Percentiles rank a stretch among this genome's conserved stretches.
phyloP scores from a whole-genome alignment of 768 basidiomycete species.

The Xerocomellus chrysenteron region DNA sequence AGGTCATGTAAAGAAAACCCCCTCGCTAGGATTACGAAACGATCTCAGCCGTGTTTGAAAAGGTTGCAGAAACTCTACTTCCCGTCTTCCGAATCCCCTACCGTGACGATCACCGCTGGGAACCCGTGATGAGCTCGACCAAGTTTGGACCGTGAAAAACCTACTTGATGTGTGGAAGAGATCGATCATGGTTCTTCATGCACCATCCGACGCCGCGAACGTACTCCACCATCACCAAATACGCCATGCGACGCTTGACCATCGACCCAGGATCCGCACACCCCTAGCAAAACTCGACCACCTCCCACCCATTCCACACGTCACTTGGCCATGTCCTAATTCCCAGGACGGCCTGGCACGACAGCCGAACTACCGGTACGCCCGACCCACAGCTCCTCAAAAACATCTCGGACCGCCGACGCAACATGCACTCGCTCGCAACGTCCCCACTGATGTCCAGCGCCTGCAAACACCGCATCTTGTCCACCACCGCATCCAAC shows the following conservation, averaged over 20 bases:
- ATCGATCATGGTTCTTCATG: no score
- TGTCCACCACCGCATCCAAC: not conserved
- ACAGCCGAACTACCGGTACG: not conserved
- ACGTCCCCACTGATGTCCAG: not conserved
- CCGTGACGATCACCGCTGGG: no score
- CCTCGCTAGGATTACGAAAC: conserved; percentile 71
- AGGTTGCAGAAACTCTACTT: conserved; percentile 71
- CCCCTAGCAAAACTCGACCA: not conserved
- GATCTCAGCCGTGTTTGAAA: conserved; percentile 63
- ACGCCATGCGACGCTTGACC: no score
- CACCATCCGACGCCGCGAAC: no score
- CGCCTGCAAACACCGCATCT: not conserved
- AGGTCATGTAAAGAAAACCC: conserved; percentile 64
- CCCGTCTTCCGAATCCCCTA: conserved; percentile 28
- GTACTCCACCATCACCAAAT: no score
- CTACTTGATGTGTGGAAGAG: not conserved
- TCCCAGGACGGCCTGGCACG: not conserved
- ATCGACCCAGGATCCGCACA: no score
- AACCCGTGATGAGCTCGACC: no score
- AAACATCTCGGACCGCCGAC: not conserved
- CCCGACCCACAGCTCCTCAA: not conserved
- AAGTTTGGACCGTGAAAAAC: not conserved
- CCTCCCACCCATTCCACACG: not conserved
- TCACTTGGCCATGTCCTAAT: not conserved
- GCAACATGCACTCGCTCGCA: not conserved